Conservation (phyloP, 306 rosid species). For the Citrullus mucosospermus region DNA sequence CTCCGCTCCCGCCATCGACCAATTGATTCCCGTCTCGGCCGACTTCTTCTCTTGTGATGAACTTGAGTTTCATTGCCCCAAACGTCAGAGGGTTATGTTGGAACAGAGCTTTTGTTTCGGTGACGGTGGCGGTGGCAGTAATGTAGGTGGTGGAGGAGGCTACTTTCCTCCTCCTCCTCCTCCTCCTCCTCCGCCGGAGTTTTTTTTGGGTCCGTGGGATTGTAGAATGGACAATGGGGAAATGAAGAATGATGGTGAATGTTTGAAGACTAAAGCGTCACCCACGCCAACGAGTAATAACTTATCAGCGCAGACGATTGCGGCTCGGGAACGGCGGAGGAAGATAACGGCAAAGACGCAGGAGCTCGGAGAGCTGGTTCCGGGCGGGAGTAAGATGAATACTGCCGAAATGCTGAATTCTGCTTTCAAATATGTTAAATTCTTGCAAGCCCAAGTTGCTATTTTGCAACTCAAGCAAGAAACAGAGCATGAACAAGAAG, state of each 20-base stretch:
- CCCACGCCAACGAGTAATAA: background rate
- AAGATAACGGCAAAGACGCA: constrained; percentile 62
- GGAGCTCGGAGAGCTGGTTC: constrained; percentile 66
- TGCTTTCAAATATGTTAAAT: constrained; percentile 62
- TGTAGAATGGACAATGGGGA: background rate
- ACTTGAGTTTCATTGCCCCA: background rate
- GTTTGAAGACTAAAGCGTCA: background rate
- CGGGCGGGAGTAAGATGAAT: constrained; percentile 73
- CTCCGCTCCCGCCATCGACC: background rate
- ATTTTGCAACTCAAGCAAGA: constrained; percentile 37
- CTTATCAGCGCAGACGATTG: constrained; percentile 48
- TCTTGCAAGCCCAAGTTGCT: constrained; percentile 52
- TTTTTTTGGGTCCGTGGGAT: background rate
- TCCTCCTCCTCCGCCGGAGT: background rate
- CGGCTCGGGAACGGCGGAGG: constrained; percentile 76
- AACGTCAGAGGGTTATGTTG: background rate
- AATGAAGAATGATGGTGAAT: background rate
- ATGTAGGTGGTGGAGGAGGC: background rate
- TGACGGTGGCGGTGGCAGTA: background rate
- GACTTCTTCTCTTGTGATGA: background rate
- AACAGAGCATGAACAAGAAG: background rate
- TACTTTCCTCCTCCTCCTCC: constrained; percentile 2
- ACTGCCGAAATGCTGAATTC: constrained; percentile 81
- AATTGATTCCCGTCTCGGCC: background rate
- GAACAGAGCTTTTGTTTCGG: background rate